Evolutionary conservation across 148 eudicot genomes (phyloP), one percentile per base, ranked within the genome.

Genomic region (Pharnaceum exiguum): DNA sequence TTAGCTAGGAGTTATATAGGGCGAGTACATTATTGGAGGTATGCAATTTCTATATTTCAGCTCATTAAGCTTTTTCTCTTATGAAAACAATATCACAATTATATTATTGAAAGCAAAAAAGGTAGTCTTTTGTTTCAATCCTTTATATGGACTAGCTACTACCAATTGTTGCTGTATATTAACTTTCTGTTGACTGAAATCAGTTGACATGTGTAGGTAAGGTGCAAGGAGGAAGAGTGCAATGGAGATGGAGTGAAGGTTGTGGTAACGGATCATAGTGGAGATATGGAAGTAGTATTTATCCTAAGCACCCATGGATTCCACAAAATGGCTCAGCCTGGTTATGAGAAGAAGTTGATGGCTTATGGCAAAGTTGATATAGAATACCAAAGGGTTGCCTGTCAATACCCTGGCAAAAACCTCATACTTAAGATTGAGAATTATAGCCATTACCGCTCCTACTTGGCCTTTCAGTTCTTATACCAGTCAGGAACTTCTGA

Each of bases 231-330:
- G 33, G 55, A 73, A 26, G 48, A 51, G 25, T 86, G 95, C 71
- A 80, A n/a, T 1, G 77, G 69, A 1, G 82, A 76, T 7, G 95
- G 95, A 43, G 82, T 64, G 21, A 66, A 51, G 28, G 63, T 86
- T n/a, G 84, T 83, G 66, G 82, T 74, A 56, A 86, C 95, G 10
- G 89, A 83, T 71, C 66, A 71, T 21, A 86, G 82, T 0, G 80
- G 53, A 27, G 83, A 78, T 7, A 71, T 60, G 55, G 60, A 63
- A 10, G 70, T 82, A 1, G 84, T 76, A 40, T 80, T 86, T 70
- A 65, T 86, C 16, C 67, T 86, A 13, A 86, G 75, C 62, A 23
- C 45, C 3, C 69, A 70, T 10, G 86, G 84, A 27, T 86, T 73
- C 62, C 53, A 68, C 15, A 72, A 55, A 24, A 39, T 86, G 77